Percentiles rank a stretch among this genome's conserved stretches.
Evolutionary conservation across 768 basidiomycete species (phyloP).

Genomic region (Termitomyces sp.): DNA sequence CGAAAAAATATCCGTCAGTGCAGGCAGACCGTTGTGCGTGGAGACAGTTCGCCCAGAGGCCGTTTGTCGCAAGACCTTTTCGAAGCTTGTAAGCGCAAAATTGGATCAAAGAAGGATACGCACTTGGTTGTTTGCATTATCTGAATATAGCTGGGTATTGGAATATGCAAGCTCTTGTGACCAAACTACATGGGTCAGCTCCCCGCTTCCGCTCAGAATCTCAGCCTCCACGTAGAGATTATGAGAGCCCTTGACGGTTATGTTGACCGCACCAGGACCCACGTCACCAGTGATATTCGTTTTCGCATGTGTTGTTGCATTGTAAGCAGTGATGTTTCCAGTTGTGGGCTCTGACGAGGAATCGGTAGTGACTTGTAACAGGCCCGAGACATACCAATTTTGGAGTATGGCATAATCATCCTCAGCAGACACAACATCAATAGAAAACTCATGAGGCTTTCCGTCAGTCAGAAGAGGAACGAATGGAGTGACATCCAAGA

Average conservation of each 20-base stretch:
- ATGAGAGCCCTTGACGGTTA: conserved; percentile 58
- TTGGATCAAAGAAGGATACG: neutral
- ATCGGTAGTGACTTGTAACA: conserved; percentile 64
- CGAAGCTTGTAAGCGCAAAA: conserved; percentile 1
- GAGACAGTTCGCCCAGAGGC: conserved; percentile 31
- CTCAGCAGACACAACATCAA: conserved; percentile 73
- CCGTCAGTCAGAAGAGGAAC: conserved; percentile 65
- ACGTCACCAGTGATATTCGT: conserved; percentile 41
- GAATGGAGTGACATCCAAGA: conserved; percentile 74
- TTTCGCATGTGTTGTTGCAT: conserved; percentile 50
- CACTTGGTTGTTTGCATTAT: conserved; percentile 39
- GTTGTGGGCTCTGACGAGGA: conserved; percentile 56
- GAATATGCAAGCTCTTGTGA: conserved; percentile 55
- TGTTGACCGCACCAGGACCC: conserved; percentile 40
- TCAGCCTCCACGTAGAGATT: conserved; percentile 55
- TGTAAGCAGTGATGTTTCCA: conserved; percentile 57
- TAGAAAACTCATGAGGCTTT: conserved; percentile 59
- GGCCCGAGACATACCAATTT: conserved; percentile 77
- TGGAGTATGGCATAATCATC: conserved; percentile 54
- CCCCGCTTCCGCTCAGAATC: conserved; percentile 58
- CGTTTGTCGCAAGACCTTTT: conserved; percentile 36
- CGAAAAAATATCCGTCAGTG: conserved; percentile 35
- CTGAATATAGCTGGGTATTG: conserved; percentile 57
- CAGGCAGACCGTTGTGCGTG: conserved; percentile 33
- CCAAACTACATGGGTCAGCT: conserved; percentile 48